Base-by-base conservation (phyloP, 108 stramenopile genomes). In the Licmophora abbreviata region DNA sequence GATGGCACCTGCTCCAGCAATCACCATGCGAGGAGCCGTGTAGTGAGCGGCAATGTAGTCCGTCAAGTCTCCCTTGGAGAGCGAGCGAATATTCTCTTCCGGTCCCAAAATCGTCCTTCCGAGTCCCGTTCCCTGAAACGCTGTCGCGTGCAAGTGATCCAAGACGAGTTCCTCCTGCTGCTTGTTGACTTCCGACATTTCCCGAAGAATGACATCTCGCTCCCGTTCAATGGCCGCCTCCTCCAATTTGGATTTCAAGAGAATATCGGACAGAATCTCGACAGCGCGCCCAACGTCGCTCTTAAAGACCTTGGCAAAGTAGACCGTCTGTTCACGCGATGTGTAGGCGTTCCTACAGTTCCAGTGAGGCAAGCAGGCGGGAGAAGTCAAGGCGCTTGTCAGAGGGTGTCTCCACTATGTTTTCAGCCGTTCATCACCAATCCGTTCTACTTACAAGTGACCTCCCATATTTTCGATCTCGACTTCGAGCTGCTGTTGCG, bases 381-480 rank as follows among this genome's bases (percentile, higher is more conserved):
- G 44, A 9, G 7, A n/a, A n/a, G n/a, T n/a, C n/a, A n/a, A n/a
- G n/a, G n/a, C n/a, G n/a, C n/a, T n/a, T n/a, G n/a, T n/a, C n/a
- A n/a, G n/a, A n/a, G n/a, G n/a, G n/a, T n/a, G n/a, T n/a, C n/a
- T n/a, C n/a, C n/a, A n/a, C n/a, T n/a, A n/a, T n/a, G n/a, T n/a
- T n/a, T n/a, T n/a, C n/a, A n/a, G n/a, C n/a, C n/a, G n/a, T n/a
- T n/a, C n/a, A n/a, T n/a, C n/a, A n/a, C n/a, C n/a, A n/a, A n/a
- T 28, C 18, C 35, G 6, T 38, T 6, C 2, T 9, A 66, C 64
- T 66, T 46, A 56, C 60, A 99, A 72, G 68, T 98, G 97, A 25
- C 94, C 99, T 11, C 99, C 99, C 96, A 98, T 99, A 73, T 99
- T 95, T 81, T 99, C 99, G 52, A 98, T 96, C 65, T 96, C 91